These are phyloP conservation scores for Neonectria neomacrospora DNA, from an alignment of 2,329 filamentous ascomycete genomes.

Conservation along the genomic window DNA sequence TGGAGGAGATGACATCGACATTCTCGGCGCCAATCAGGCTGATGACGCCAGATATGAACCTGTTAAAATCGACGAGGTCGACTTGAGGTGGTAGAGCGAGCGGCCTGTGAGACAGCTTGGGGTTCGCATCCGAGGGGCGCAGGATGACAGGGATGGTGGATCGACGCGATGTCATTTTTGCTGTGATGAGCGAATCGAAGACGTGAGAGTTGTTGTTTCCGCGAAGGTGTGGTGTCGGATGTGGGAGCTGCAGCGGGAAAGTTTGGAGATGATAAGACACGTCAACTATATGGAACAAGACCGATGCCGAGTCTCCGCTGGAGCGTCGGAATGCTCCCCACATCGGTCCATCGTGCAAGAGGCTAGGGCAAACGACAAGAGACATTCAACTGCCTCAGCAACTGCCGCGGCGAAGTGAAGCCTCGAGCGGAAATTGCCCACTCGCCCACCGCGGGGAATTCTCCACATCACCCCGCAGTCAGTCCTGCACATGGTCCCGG, in stretches of 20 bases:
- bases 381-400: not conserved
- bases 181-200: no score
- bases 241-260: not conserved
- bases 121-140: not conserved
- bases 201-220: no score
- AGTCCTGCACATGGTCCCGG: no score
- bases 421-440: not conserved
- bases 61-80: slow-evolving; percentile 10
- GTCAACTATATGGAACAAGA: not conserved
- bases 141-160: not conserved
- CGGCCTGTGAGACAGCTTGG: slow-evolving; percentile 35
- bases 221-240: not conserved
- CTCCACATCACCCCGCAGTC: not conserved
- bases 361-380: not conserved
- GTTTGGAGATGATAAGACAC: not conserved
- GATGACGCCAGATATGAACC: slow-evolving; percentile 21
- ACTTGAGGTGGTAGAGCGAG: slow-evolving; percentile 27
- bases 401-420: not conserved
- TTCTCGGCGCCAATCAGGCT: slow-evolving; percentile 16
- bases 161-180: not conserved
- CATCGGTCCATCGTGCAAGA: not conserved
- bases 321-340: not conserved
- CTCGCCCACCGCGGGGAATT: not conserved
- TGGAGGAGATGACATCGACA: slow-evolving; percentile 21
- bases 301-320: not conserved